Base-by-base conservation (phyloP, 2,329 filamentous ascomycete genomes). In the Fusarium aywerte region DNA sequence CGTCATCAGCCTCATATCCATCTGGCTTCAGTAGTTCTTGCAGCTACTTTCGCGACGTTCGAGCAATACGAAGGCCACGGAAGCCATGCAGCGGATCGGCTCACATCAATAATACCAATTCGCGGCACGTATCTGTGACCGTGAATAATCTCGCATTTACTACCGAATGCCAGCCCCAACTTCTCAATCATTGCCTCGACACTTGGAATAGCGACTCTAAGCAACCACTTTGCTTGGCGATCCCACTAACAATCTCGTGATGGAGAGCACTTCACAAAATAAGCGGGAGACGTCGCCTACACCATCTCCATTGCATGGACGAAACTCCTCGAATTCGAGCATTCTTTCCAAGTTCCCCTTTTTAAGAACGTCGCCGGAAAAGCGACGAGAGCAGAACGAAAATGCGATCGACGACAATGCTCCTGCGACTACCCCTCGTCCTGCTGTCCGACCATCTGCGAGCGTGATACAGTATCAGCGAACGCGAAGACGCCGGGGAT, bases 401-500 rank as follows among this genome's bases (percentile, higher is more conserved):
- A 79, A 69, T 70, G 58, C 76, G 63, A 75, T 81, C 70, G 79
- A 79, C 67, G 80, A 69, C 69, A 57, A 79, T 54, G 65, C 69
- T 49, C 72, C 72, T 25, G 67, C 76, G 65, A 70, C 80, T 71
- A 79, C 79, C 66, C 80, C 70, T 67, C 65, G 63, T 38, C 49
- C 63, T 45, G 73, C 64, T 43, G 66, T 42, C 43, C 74, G 71
- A 58, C 68, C 72, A 58, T 76, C 74, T 58, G 73, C 68, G 45
- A 76, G 69, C 57, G 70, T 74, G 33, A 69, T 73, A 44, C 80
- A 80, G 73, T 82, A 78, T 74, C 83, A 77, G 76, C 84, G 78
- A 81, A 84, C 70, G 78, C 85, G 93, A 55, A 89, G 89, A 72
- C 87, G 94, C 61, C 92, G 91, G 75, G 93, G 93, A 5, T 97